These are phyloP conservation scores for Lobosporangium transversale DNA, from an alignment of 192 early-diverging fungal genomes.

Conservation along the genomic window DNA sequence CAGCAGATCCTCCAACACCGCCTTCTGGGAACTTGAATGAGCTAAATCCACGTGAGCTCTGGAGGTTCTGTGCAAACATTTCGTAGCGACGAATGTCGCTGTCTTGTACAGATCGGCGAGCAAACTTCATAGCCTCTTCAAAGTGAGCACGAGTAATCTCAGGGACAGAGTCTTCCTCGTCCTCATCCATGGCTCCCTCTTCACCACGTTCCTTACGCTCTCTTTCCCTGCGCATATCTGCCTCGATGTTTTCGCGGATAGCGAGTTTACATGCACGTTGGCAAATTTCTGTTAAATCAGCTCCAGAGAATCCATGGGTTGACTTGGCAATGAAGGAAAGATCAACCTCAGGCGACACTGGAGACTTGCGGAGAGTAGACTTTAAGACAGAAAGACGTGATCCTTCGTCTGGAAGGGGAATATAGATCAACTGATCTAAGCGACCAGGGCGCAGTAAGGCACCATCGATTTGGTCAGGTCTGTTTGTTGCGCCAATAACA, in stretches of 20 bases:
- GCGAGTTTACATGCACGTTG: constrained; percentile 97
- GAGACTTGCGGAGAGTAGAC: constrained; percentile 94
- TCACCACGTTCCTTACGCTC: constrained; percentile 81
- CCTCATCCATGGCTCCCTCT: constrained; percentile 80
- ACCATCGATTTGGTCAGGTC: constrained; percentile 98
- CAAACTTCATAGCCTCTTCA: constrained; percentile 99
- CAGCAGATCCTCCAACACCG: constrained; percentile 56
- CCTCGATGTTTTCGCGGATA: constrained; percentile 95
- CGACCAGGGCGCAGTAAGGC: constrained; percentile 98
- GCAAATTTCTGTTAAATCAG: constrained; percentile 98
- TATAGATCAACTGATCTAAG: constrained; percentile 99
- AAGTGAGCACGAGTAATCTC: constrained; percentile 96
- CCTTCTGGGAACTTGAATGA: constrained; percentile 96
- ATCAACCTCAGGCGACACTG: constrained; percentile 82
- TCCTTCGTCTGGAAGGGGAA: constrained; percentile 89
- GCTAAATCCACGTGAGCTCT: constrained; percentile 94
- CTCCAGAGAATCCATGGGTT: constrained; percentile 96
- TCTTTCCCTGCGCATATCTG: constrained; percentile 80
- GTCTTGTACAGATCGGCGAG: constrained; percentile 94
- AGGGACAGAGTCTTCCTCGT: constrained; percentile 88
- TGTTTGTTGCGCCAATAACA: constrained; percentile 99
- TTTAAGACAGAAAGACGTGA: constrained; percentile 88
- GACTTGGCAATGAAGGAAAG: constrained; percentile 86
- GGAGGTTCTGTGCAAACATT: constrained; percentile 99
- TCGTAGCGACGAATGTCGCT: constrained; percentile 98